Conservation (phyloP, 2,329 filamentous ascomycete species). For the Paecilomyces fulvus region DNA sequence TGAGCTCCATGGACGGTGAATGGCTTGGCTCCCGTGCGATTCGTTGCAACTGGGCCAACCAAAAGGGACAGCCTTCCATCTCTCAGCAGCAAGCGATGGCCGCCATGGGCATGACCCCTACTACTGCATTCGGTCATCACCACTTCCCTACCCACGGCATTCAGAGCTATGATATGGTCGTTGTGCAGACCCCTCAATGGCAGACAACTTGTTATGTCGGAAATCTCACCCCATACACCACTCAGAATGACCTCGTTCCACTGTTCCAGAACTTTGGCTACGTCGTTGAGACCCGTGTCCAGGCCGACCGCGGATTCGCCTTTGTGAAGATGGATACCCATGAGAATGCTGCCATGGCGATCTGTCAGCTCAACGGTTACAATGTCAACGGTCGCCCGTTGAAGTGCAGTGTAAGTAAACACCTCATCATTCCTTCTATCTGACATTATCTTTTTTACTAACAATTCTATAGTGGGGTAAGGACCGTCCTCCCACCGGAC, state of each 20-base stretch:
- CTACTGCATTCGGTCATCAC: slow-evolving; percentile 91
- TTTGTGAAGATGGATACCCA: slow-evolving; percentile 99
- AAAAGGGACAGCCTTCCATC: slow-evolving; percentile 98
- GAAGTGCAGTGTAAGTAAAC: slow-evolving; percentile 90
- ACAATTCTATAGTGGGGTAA: slow-evolving; percentile 75
- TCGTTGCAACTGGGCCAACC: slow-evolving; percentile 99
- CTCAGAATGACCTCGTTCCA: slow-evolving; percentile 91
- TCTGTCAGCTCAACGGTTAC: slow-evolving; percentile 95
- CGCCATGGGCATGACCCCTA: slow-evolving; percentile 96
- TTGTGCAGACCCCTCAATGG: slow-evolving; percentile 91
- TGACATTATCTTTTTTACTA: slow-evolving; percentile 22
- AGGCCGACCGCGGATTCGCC: slow-evolving; percentile 93
- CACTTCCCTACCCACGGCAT: slow-evolving; percentile 96
- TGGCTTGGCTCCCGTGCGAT: slow-evolving; percentile 98
- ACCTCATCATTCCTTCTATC: slow-evolving; percentile 12
- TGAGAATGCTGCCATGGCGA: slow-evolving; percentile 96
- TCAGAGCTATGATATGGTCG: slow-evolving; percentile 95
- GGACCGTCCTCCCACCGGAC: slow-evolving; percentile 81
- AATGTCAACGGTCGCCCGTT: slow-evolving; percentile 93
- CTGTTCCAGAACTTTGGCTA: slow-evolving; percentile 98
- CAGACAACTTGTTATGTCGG: slow-evolving; percentile 98
- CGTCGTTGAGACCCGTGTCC: slow-evolving; percentile 94
- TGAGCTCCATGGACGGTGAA: slow-evolving; percentile 97
- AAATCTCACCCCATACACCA: slow-evolving; percentile 95
- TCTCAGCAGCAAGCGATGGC: slow-evolving; percentile 96